Evolutionary conservation across 768 basidiomycete genomes (phyloP).

Genomic region (Sporobolomyces phaffii): DNA sequence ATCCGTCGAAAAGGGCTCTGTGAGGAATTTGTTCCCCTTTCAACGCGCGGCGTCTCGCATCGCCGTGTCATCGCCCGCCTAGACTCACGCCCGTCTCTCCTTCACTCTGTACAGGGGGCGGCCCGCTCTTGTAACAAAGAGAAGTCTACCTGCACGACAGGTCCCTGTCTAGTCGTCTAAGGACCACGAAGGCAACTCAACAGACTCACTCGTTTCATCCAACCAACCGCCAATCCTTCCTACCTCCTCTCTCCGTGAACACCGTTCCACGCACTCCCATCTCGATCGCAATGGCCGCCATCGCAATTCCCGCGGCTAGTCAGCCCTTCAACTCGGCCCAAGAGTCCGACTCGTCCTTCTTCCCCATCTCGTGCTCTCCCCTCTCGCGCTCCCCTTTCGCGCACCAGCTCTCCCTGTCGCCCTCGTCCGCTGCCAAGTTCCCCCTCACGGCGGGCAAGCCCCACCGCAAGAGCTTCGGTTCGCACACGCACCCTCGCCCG

Average conservation of each 20-base stretch:
- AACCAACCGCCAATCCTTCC: background rate
- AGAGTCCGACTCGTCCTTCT: slow-evolving; percentile 11
- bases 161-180: slow-evolving; percentile 1
- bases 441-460: background rate
- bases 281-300: slow-evolving; percentile 37
- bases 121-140: slow-evolving; percentile 30
- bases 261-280: background rate
- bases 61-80: background rate
- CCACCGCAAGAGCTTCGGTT: slow-evolving; percentile 4
- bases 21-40: background rate
- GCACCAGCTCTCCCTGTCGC: slow-evolving; percentile 32
- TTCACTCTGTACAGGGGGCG: slow-evolving; percentile 17
- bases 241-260: background rate
- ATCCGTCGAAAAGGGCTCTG: slow-evolving; percentile 4
- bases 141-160: slow-evolving; percentile 27
- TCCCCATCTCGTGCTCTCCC: slow-evolving; percentile 29
- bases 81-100: background rate
- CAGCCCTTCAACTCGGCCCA: slow-evolving; percentile 18
- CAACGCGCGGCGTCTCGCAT: no score
- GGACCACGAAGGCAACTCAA: background rate
- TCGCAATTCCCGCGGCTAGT: slow-evolving; percentile 31
- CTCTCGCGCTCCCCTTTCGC: slow-evolving; percentile 31
- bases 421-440: slow-evolving; percentile 12
- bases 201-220: background rate
- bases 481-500: background rate